Evolutionary conservation across 164 flowering plant genomes (phyloP).

Genomic region (Litsea cubeba): DNA sequence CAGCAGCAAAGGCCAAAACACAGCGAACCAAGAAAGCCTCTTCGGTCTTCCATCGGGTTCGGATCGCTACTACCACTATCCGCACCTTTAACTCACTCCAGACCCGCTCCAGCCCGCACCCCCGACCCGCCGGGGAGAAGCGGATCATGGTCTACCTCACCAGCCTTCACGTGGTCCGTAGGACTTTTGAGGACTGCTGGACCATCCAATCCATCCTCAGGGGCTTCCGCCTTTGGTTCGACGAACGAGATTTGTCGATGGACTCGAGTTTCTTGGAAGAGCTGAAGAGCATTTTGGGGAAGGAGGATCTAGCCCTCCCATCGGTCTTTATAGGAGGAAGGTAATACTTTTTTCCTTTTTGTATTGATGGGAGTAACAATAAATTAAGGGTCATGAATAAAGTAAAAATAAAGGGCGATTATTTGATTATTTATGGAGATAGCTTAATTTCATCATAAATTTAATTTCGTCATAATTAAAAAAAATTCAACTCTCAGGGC

Average conservation of each 20-base stretch:
- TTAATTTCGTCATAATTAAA: too few relatives aligned
- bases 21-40: slow-evolving; percentile 3
- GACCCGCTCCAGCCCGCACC: slow-evolving; percentile 13
- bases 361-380: too few relatives aligned
- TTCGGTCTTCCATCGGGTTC: slow-evolving; percentile 54
- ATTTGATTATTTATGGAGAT: too few relatives aligned
- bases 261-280: slow-evolving; percentile 43
- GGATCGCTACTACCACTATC: slow-evolving; percentile 34
- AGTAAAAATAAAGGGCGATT: too few relatives aligned
- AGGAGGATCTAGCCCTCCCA: slow-evolving; percentile 32
- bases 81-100: slow-evolving; percentile 14
- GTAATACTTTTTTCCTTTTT: too few relatives aligned
- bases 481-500: too few relatives aligned
- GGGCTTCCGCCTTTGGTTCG: slow-evolving; percentile 51
- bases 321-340: slow-evolving; percentile 53
- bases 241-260: slow-evolving; percentile 78
- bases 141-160: slow-evolving; percentile 64
- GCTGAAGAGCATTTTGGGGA: slow-evolving; percentile 37
- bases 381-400: too few relatives aligned
- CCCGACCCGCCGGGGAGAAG: slow-evolving; percentile 13
- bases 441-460: too few relatives aligned
- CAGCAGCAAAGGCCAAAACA: not conserved
- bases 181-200: slow-evolving; percentile 67
- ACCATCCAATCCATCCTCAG: slow-evolving; percentile 51
- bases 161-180: slow-evolving; percentile 62